Conservation (phyloP, 805 yeast genomes). For the Vanderwaltozyma verrucispora region DNA sequence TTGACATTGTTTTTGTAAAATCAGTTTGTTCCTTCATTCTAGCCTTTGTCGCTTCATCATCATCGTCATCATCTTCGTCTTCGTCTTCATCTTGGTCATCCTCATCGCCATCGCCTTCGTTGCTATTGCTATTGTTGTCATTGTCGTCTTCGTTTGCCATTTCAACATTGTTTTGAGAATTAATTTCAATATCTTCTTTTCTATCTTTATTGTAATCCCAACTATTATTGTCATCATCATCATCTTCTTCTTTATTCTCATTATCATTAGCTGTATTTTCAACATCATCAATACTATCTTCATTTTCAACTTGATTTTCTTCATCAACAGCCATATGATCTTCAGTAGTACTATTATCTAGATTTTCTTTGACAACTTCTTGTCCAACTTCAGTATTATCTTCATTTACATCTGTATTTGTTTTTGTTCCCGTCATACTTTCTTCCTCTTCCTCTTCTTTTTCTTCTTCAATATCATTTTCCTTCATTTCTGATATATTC, state of each 20-base stretch:
- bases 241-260: background rate
- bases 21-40: background rate
- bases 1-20: too few relatives aligned
- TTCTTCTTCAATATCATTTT: conserved; percentile 8
- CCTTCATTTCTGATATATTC: too few relatives aligned
- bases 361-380: too few relatives aligned
- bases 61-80: conserved; percentile 1
- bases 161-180: too few relatives aligned
- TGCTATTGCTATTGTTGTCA: conserved; percentile 1
- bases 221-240: background rate
- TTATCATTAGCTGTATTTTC: background rate
- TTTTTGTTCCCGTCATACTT: background rate
- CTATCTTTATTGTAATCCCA: too few relatives aligned
- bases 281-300: background rate
- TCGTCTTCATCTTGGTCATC: conserved; percentile 1
- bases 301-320: background rate
- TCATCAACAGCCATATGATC: background rate
- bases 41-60: conserved; percentile 1
- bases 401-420: conserved; percentile 19
- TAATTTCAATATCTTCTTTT: too few relatives aligned
- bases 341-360: too few relatives aligned
- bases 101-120: background rate
- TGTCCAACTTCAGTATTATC: conserved; percentile 32
- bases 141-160: background rate
- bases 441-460: conserved; percentile 12